Evolutionary conservation across 495 filamentous ascomycete genomes (phyloP).

Genomic region (Penicillium longicatenatum): DNA sequence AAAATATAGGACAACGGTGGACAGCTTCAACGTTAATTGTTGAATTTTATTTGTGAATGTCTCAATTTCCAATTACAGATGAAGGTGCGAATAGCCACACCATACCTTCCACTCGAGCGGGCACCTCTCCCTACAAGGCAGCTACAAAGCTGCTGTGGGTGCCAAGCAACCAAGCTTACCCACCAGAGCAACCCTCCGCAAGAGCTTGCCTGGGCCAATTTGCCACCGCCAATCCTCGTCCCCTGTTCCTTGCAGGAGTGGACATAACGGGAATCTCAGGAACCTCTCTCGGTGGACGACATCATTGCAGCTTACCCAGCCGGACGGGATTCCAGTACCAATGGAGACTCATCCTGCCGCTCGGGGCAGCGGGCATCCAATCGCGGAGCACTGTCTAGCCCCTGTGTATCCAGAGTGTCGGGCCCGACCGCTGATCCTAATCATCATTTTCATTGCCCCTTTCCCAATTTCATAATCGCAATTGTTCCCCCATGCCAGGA

Average conservation of each 20-base stretch:
- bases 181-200: not conserved
- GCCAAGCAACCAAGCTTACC: not conserved
- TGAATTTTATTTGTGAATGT: no score
- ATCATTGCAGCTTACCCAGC: slow-evolving; percentile 20
- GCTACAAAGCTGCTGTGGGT: not conserved
- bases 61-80: no score
- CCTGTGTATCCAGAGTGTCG: slow-evolving; percentile 17
- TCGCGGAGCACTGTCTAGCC: not conserved
- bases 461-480: slow-evolving; percentile 13
- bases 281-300: slow-evolving; percentile 14
- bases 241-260: slow-evolving; percentile 29
- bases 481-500: not conserved
- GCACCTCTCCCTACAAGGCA: not conserved
- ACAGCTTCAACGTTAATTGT: no score
- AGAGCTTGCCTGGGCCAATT: slow-evolving; percentile 4
- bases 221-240: slow-evolving; percentile 15
- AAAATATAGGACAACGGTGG: no score
- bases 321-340: slow-evolving; percentile 9
- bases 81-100: no score
- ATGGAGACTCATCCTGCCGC: slow-evolving; percentile 26
- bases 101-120: no score
- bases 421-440: slow-evolving; percentile 19
- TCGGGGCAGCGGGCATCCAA: slow-evolving; percentile 17
- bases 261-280: slow-evolving; percentile 20
- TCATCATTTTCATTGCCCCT: slow-evolving; percentile 14